Evolutionary conservation across 176 grass and related monocot genomes (phyloP).

Genomic region (Carex scoparia): DNA sequence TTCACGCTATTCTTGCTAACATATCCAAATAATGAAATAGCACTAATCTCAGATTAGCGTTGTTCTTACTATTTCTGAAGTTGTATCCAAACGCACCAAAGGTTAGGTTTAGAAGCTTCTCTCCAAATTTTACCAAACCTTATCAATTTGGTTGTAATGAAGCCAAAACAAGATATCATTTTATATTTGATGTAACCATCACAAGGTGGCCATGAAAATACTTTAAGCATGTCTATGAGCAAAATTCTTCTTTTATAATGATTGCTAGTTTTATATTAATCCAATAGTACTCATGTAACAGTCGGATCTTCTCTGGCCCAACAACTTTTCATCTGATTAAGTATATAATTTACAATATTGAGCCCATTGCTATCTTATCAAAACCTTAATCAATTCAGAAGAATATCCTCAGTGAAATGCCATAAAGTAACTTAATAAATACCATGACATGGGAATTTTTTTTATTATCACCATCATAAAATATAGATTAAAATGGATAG

Average conservation of each 20-base stretch:
- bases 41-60: no score
- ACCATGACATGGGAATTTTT: not conserved
- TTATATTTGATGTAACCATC: conserved; percentile 14
- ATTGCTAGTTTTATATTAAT: conserved; percentile 18
- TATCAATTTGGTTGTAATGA: conserved; percentile 18
- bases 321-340: not conserved
- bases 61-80: no score
- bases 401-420: not conserved
- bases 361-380: not conserved
- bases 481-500: not conserved
- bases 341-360: not conserved
- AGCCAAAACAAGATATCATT: conserved; percentile 20
- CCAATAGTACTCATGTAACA: not conserved
- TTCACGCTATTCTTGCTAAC: no score
- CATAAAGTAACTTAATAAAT: not conserved
- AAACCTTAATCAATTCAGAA: not conserved
- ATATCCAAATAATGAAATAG: no score
- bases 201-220: conserved; percentile 11
- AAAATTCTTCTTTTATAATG: not conserved
- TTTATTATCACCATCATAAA: not conserved
- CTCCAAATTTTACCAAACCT: conserved; percentile 20
- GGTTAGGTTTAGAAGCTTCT: conserved; percentile 20
- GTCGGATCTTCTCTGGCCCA: not conserved
- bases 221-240: conserved; percentile 22
- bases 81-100: no score